Evolutionary conservation across 441 rosid species (phyloP).

Genomic region (Gossypium davidsonii): DNA sequence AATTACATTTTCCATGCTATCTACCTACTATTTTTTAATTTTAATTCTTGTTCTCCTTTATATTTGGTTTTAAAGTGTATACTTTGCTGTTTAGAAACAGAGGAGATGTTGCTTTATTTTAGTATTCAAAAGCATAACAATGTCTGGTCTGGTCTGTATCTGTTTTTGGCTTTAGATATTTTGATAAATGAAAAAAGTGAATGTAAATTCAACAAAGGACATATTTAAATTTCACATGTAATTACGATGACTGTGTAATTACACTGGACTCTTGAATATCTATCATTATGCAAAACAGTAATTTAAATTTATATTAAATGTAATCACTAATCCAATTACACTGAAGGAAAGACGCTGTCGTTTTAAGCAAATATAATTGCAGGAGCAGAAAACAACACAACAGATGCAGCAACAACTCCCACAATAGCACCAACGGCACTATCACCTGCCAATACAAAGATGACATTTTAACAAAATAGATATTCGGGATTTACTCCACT

Average conservation of each 20-base stretch:
- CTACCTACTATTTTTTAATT: not conserved
- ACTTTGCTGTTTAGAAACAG: not conserved
- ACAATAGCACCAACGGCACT: constrained; percentile 63
- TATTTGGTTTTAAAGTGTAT: not conserved
- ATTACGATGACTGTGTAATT: no score
- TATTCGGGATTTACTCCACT: no score
- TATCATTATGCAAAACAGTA: not conserved
- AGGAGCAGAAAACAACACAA: constrained; percentile 83
- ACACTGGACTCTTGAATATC: not conserved
- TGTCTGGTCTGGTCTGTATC: no score
- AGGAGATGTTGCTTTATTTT: not conserved
- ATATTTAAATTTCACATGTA: no score
- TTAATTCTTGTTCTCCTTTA: not conserved
- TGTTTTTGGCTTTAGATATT: no score
- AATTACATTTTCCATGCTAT: not conserved
- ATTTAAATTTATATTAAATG: not conserved
- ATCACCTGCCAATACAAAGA: constrained; percentile 33
- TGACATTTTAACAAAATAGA: no score
- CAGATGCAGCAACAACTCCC: constrained; percentile 93
- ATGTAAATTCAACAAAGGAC: no score
- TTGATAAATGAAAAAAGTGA: no score
- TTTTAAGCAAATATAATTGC: constrained; percentile 68
- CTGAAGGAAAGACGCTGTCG: constrained; percentile 82
- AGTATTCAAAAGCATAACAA: no score
- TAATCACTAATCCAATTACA: constrained; percentile 61